phyloP scores from a whole-genome alignment of 306 rosid genomes.

The Astragalus glycyphyllos region DNA sequence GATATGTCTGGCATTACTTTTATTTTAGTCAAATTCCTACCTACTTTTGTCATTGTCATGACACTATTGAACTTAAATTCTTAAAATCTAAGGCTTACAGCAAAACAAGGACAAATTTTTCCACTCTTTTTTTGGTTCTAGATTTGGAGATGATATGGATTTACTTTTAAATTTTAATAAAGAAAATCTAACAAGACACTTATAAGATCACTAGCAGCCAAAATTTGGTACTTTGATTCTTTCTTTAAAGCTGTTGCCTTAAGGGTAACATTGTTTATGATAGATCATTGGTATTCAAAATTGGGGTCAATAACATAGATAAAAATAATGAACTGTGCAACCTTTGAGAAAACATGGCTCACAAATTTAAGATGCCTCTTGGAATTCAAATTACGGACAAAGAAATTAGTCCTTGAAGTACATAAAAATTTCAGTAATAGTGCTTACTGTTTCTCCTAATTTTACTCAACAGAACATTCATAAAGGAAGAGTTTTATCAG shows the following conservation, averaged over 20 bases:
- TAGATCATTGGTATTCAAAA: conserved; percentile 19
- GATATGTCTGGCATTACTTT: not conserved
- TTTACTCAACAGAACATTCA: not conserved
- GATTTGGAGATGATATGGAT: too few relatives aligned
- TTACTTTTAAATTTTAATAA: too few relatives aligned
- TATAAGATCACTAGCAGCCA: not conserved
- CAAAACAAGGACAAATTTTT: too few relatives aligned
- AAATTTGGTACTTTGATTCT: not conserved
- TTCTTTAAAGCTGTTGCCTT: conserved; percentile 18
- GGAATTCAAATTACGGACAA: conserved; percentile 5
- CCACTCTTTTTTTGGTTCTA: not conserved
- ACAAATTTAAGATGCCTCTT: conserved; percentile 5
- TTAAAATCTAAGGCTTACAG: not conserved
- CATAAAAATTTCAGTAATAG: conserved; percentile 20
- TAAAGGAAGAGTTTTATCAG: not conserved
- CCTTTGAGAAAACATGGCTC: conserved; percentile 21
- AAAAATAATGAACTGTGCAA: conserved; percentile 14
- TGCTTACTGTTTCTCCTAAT: not conserved
- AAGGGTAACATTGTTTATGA: conserved; percentile 13
- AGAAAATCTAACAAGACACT: conserved; percentile 23
- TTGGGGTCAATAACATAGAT: not conserved
- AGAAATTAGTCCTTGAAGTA: not conserved
- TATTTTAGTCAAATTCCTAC: not conserved
- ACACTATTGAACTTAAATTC: conserved; percentile 12
- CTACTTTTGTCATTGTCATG: not conserved